phyloP scores from a whole-genome alignment of 108 stramenopile genomes.

The Nitzschia sp. region DNA sequence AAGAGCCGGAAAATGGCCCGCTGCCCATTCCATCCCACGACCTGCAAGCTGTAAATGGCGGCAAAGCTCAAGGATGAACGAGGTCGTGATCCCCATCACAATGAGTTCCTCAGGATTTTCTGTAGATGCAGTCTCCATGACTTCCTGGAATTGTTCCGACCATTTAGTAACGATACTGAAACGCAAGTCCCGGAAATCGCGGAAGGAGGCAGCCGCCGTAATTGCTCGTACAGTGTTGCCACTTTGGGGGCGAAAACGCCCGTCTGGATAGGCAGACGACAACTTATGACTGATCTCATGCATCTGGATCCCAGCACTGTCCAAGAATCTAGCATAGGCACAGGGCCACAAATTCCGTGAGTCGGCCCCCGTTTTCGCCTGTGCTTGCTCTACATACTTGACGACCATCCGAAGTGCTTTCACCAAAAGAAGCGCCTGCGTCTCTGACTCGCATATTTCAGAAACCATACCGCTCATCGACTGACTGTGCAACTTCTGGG shows the following conservation, averaged over 20 bases:
- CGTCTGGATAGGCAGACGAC: conserved; percentile 14
- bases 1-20: conserved; percentile 14
- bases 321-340: conserved; percentile 1
- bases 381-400: neutral
- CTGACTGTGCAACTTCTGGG: conserved; percentile 3
- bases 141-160: conserved; percentile 4
- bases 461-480: conserved; percentile 10
- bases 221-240: conserved; percentile 9
- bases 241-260: conserved; percentile 16
- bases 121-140: neutral
- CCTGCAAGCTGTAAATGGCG: conserved; percentile 34
- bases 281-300: conserved; percentile 1
- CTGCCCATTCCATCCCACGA: conserved; percentile 11
- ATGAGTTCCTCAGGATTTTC: conserved; percentile 12
- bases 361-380: neutral
- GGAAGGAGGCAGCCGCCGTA: conserved; percentile 26
- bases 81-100: conserved; percentile 19
- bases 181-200: conserved; percentile 30
- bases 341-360: neutral
- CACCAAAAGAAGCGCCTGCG: neutral
- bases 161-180: conserved; percentile 17
- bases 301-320: conserved; percentile 13
- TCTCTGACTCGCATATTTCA: conserved; percentile 2
- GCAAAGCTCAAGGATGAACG: conserved; percentile 34
- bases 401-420: conserved; percentile 12